Conservation (phyloP, 192 early-diverging fungal species). For the Backusella luteola region DNA sequence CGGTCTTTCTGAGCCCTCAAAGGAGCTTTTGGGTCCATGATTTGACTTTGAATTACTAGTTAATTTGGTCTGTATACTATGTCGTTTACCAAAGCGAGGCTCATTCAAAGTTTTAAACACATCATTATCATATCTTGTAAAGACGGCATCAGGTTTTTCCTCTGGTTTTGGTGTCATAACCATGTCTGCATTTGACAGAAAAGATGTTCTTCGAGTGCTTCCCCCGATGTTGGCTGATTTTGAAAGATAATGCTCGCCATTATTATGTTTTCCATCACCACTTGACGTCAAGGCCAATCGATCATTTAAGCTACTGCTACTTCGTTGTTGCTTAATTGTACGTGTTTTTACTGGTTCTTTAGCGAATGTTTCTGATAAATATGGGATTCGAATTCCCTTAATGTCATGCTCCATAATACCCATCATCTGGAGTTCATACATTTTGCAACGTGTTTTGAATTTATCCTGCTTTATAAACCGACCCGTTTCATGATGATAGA, state of each 20-base stretch:
- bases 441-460: constrained; percentile 73
- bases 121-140: constrained; percentile 21
- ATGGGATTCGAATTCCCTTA: constrained; percentile 51
- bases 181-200: constrained; percentile 8
- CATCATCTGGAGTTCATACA: constrained; percentile 86
- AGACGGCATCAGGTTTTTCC: neutral
- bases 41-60: neutral
- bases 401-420: constrained; percentile 68
- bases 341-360: neutral
- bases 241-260: constrained; percentile 28
- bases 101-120: constrained; percentile 25
- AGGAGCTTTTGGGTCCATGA: constrained; percentile 6
- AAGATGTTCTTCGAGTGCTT: constrained; percentile 13
- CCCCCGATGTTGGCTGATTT: constrained; percentile 22
- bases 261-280: neutral
- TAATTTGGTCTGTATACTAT: neutral
- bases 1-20: constrained; percentile 11
- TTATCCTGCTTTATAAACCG: constrained; percentile 46
- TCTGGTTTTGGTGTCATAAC: neutral
- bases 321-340: constrained; percentile 6
- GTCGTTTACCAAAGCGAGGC: constrained; percentile 28
- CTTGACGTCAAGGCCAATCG: neutral
- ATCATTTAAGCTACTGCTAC: constrained; percentile 30
- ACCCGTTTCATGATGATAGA: constrained; percentile 61
- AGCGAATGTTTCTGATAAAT: constrained; percentile 32